Conservation (phyloP, 306 rosid genomes). For the Vigna hirtella region DNA sequence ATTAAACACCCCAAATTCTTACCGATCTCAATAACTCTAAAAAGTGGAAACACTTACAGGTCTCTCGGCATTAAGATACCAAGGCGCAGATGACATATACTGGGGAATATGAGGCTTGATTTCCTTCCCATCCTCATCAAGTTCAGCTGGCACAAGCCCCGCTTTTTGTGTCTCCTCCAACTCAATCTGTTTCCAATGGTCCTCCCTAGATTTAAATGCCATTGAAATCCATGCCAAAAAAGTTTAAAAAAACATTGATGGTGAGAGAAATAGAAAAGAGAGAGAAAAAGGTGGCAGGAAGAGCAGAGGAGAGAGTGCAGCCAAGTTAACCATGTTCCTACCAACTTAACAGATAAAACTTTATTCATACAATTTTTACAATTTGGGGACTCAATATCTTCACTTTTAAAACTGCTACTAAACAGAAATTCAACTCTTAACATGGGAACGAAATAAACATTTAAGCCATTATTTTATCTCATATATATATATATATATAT, state of each 20-base stretch:
- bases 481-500: too few species aligned
- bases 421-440: too few species aligned
- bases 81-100: slow-evolving; percentile 37
- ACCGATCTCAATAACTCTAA: background rate
- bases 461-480: too few species aligned
- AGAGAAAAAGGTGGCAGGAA: too few species aligned
- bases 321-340: too few species aligned
- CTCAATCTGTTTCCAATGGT: slow-evolving; percentile 42
- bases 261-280: too few species aligned
- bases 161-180: slow-evolving; percentile 40
- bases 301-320: too few species aligned
- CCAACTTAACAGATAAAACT: too few species aligned
- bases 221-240: slow-evolving; percentile 27
- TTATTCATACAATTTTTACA: too few species aligned
- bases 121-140: slow-evolving; percentile 45
- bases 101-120: slow-evolving; percentile 42
- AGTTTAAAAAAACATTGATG: background rate
- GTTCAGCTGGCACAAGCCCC: slow-evolving; percentile 35
- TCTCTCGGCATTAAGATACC: slow-evolving; percentile 44
- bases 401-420: too few species aligned
- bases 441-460: too few species aligned
- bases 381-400: too few species aligned
- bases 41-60: slow-evolving; percentile 19
- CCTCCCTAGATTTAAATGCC: slow-evolving; percentile 43
- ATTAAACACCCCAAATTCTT: background rate